These are phyloP conservation scores for Rhizoclosmatium sp. DNA, from an alignment of 192 early-diverging fungal genomes.

Conservation along the genomic window DNA sequence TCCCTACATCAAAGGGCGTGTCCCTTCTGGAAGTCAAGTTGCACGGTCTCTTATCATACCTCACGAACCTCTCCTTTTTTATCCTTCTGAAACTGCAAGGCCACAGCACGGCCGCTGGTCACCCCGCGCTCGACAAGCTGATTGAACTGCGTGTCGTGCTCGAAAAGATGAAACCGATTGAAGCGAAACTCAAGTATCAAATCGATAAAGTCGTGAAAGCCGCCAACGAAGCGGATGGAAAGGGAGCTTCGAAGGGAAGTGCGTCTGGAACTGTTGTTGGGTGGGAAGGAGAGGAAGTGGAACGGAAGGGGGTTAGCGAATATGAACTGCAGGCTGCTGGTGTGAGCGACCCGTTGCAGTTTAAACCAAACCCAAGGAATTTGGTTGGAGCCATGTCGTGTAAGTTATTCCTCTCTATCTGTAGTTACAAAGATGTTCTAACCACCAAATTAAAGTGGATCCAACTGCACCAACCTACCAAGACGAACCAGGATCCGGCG, in stretches of 20 bases:
- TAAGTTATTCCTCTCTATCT: background rate
- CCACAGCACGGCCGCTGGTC: constrained; percentile 59
- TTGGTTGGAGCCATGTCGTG: constrained; percentile 51
- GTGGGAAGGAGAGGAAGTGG: constrained; percentile 17
- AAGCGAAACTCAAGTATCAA: constrained; percentile 95
- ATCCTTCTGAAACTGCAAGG: constrained; percentile 83
- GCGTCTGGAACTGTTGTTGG: constrained; percentile 28
- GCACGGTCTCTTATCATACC: constrained; percentile 85
- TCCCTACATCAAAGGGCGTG: constrained; percentile 79
- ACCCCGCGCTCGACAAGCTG: constrained; percentile 71
- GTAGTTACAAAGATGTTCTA: no score
- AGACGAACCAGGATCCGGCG: constrained; percentile 51
- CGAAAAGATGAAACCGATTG: constrained; percentile 93
- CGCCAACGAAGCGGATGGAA: constrained; percentile 39
- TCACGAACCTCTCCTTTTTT: constrained; percentile 79
- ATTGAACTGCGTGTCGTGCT: constrained; percentile 85
- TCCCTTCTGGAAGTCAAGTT: constrained; percentile 92
- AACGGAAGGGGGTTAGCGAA: constrained; percentile 10
- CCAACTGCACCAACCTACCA: constrained; percentile 13
- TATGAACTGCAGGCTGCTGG: constrained; percentile 19
- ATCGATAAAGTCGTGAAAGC: constrained; percentile 90
- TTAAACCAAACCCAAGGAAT: constrained; percentile 87
- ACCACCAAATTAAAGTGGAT: no score
- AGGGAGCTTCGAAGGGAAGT: background rate
- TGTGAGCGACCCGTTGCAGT: constrained; percentile 76